Percentiles rank a stretch among this genome's conserved stretches.
These are phyloP conservation scores for Vitis amurensis DNA, from an alignment of 164 flowering plant species.

Conservation along the genomic window DNA sequence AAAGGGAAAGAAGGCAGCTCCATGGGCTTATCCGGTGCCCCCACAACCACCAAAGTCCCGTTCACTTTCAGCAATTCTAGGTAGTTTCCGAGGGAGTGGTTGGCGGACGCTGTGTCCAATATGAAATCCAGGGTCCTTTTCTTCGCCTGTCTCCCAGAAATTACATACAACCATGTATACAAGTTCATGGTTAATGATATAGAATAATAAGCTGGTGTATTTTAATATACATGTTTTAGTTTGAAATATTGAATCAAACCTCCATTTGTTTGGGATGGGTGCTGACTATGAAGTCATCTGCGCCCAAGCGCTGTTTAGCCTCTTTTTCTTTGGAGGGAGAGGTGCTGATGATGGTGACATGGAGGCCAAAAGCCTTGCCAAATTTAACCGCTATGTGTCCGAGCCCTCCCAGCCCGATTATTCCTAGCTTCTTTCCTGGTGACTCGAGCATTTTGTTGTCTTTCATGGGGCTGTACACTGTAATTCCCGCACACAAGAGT, in stretches of 20 bases:
- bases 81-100: constrained; percentile 49
- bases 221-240: too few species aligned
- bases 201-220: too few species aligned
- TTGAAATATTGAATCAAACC: constrained; percentile 22
- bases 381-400: constrained; percentile 80
- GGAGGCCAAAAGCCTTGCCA: constrained; percentile 74
- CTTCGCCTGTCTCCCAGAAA: constrained; percentile 27
- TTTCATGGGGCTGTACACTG: constrained; percentile 70
- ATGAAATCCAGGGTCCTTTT: constrained; percentile 55
- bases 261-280: constrained; percentile 51
- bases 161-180: too few species aligned
- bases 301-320: constrained; percentile 62
- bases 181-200: too few species aligned
- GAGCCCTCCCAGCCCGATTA: constrained; percentile 79
- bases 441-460: constrained; percentile 41
- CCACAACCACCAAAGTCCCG: constrained; percentile 57
- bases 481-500: constrained; percentile 71
- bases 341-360: constrained; percentile 82
- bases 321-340: constrained; percentile 67
- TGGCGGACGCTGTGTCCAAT: constrained; percentile 60
- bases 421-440: constrained; percentile 56
- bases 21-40: constrained; percentile 68
- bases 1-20: constrained; percentile 62
- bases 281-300: constrained; percentile 68
- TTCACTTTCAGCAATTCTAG: constrained; percentile 58